Base-by-base conservation (phyloP, 768 basidiomycete genomes). In the Lactarius pseudohatsudake region DNA sequence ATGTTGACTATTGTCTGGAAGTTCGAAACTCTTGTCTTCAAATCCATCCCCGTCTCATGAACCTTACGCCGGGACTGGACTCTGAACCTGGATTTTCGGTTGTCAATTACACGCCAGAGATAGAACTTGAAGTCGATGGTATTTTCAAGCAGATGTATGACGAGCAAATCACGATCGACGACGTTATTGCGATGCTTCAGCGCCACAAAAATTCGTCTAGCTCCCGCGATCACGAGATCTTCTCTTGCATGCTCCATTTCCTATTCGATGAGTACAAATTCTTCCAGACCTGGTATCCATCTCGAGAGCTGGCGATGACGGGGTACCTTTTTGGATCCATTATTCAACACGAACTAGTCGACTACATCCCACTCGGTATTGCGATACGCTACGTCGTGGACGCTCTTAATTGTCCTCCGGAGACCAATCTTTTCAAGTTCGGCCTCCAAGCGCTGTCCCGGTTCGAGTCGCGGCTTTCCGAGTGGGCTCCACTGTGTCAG, bases 251-350 rank as follows among this genome's bases (percentile, higher is more conserved):
- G 88, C 89, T 99, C 59, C 96, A 98, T 80, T 96, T 97, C 82
- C 86, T 99, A 54, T 98, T 99, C 78, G 97, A 98, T 85, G 97
- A 99, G 79, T 97, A 97, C 86, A 96, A 95, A 74, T 99, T 98
- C 82, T 97, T 98, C 86, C 94, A 96, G 75, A 90, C 91, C 47
- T 97, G 90, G 78, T 94, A 94, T 73, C 97, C 97, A 30, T 83
- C 91, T 45, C 91, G 95, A 70, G 95, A 98, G 79, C 84, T 98
- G 56, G 87, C 89, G 61, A 94, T 98, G 88, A 98, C 97, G 8
- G 97, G 92, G 57, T 90, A 94, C 74, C 85, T 99, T 34, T 98
- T 98, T 69, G 97, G 97, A 40, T 95, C 94, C 36, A 85, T 99
- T 72, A 97, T 99, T 71, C 92, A 97, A 71, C 87, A 91, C 74